phyloP scores from a whole-genome alignment of 2,329 filamentous ascomycete species.

The Paecilomyces formosus region DNA sequence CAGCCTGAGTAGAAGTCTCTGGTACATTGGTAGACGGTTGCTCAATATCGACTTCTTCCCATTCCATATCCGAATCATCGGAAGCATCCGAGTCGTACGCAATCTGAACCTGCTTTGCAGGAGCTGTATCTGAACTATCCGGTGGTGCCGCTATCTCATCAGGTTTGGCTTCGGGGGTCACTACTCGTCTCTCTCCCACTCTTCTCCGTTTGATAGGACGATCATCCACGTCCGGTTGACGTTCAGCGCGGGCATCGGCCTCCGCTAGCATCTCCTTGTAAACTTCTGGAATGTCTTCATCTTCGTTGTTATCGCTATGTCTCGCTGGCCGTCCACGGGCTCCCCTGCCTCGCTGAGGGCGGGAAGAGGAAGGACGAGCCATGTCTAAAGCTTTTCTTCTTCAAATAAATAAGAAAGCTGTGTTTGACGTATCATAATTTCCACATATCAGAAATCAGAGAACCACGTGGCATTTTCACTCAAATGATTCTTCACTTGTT shows the following conservation, averaged over 20 bases:
- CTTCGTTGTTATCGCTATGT: slow-evolving; percentile 6
- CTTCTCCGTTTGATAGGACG: slow-evolving; percentile 32
- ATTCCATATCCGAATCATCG: slow-evolving; percentile 44
- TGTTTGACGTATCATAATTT: background rate
- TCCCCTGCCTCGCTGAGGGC: slow-evolving; percentile 9
- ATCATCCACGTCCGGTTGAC: slow-evolving; percentile 13
- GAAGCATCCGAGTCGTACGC: slow-evolving; percentile 37
- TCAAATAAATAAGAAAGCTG: background rate
- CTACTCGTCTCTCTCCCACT: slow-evolving; percentile 18
- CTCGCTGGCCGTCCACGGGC: slow-evolving; percentile 6
- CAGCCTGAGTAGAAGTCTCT: slow-evolving; percentile 10
- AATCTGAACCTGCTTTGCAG: slow-evolving; percentile 18
- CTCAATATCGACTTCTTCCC: slow-evolving; percentile 43
- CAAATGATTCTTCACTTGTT: background rate
- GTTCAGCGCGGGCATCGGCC: slow-evolving; percentile 25
- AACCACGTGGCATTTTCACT: background rate
- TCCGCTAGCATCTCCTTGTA: slow-evolving; percentile 38
- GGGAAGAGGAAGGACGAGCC: slow-evolving; percentile 13
- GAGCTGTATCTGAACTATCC: slow-evolving; percentile 5
- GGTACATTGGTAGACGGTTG: slow-evolving; percentile 15
- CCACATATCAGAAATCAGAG: background rate
- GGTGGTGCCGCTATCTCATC: slow-evolving; percentile 3
- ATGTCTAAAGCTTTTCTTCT: slow-evolving; percentile 4
- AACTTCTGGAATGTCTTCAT: slow-evolving; percentile 26
- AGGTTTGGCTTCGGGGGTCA: slow-evolving; percentile 2